Percentiles rank a stretch among this genome's conserved stretches.
Conservation (phyloP, 108 stramenopile genomes). For the Parietichytrium sp. region DNA sequence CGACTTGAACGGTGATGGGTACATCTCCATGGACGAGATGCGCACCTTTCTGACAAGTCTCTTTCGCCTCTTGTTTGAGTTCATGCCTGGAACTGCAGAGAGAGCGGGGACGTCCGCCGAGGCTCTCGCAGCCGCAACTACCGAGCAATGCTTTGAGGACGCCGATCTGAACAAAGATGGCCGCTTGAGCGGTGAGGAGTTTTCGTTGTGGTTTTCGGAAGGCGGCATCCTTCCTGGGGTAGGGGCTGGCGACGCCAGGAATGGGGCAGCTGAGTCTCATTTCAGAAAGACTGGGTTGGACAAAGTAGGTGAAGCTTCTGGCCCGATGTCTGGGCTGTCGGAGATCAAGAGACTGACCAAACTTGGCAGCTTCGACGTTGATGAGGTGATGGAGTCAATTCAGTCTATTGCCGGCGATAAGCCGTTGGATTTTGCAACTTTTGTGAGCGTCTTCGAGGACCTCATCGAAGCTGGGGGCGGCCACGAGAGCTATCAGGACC, state of each 20-base stretch:
- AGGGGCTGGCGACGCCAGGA: not conserved
- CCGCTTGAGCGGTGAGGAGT: constrained; percentile 19
- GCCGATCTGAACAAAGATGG: constrained; percentile 35
- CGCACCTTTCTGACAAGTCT: constrained; percentile 31
- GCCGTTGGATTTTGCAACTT: constrained; percentile 2
- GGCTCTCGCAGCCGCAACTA: constrained; percentile 7
- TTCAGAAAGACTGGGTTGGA: not conserved
- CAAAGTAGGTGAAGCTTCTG: not conserved
- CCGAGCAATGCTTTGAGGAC: not conserved
- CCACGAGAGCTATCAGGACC: not conserved
- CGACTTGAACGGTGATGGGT: constrained; percentile 34
- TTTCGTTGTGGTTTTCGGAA: constrained; percentile 7
- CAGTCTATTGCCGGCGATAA: not conserved
- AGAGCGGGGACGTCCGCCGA: constrained; percentile 27
- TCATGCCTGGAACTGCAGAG: constrained; percentile 10
- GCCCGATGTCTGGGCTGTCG: not conserved
- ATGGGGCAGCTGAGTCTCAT: not conserved
- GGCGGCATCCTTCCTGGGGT: not conserved
- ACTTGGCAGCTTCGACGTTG: not conserved
- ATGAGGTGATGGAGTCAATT: constrained; percentile 17
- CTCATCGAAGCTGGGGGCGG: constrained; percentile 18
- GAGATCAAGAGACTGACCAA: constrained; percentile 22
- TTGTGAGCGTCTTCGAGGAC: not conserved
- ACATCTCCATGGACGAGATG: constrained; percentile 38
- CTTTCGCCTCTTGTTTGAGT: constrained; percentile 45